A percentile compares a stretch with the other conserved stretches of the same genome.
These are phyloP conservation scores for Colletotrichum zoysiae DNA, from an alignment of 2,329 filamentous ascomycete genomes.

Conservation along the genomic window DNA sequence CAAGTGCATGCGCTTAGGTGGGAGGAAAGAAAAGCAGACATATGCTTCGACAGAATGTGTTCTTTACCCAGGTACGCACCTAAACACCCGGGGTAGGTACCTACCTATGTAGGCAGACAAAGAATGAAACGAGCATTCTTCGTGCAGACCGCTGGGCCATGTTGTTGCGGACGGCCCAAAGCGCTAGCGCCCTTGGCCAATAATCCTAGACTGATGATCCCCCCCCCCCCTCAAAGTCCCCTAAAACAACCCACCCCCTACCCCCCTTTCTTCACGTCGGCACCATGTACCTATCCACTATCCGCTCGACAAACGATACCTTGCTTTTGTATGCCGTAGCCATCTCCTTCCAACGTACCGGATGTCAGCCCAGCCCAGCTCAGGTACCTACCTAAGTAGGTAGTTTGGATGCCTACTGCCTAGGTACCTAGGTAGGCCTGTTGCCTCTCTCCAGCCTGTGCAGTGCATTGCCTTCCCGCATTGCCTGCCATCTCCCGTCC, in stretches of 20 bases:
- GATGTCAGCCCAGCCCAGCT: background rate
- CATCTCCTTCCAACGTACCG: background rate
- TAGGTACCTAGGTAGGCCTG: no score
- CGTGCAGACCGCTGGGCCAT: slow-evolving; percentile 3
- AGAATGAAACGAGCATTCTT: slow-evolving; percentile 2
- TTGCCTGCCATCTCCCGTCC: slow-evolving; percentile 22
- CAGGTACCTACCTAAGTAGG: background rate
- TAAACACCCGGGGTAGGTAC: no score
- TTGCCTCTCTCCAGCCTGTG: background rate
- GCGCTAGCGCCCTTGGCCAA: slow-evolving; percentile 8
- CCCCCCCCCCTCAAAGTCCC: slow-evolving; percentile 8
- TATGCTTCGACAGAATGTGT: background rate
- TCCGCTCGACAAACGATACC: background rate
- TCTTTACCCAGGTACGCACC: background rate
- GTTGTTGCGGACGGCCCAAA: slow-evolving; percentile 7
- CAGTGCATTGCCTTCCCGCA: slow-evolving; percentile 9
- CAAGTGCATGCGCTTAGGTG: background rate
- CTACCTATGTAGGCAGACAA: background rate
- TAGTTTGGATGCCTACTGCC: no score
- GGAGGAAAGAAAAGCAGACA: background rate
- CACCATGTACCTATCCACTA: background rate
- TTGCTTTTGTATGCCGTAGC: background rate
- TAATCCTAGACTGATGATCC: slow-evolving; percentile 7
- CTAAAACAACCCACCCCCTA: background rate
- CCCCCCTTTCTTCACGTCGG: slow-evolving; percentile 7